Conservation (phyloP, 208 protist species). For the Spongospora subterranea region DNA sequence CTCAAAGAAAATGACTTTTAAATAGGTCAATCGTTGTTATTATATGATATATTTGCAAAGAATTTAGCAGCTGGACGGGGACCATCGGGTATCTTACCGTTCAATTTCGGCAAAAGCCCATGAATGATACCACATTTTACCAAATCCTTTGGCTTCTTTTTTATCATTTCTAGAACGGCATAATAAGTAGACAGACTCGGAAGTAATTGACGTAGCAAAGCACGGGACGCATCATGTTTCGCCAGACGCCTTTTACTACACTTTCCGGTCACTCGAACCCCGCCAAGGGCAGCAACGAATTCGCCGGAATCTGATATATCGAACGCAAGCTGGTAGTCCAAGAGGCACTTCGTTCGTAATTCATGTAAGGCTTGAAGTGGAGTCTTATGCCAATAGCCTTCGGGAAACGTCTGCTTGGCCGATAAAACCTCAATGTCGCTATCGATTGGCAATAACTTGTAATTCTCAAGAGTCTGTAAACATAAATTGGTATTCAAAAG, state of each 20-base stretch:
- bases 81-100: background rate
- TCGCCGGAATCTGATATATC: background rate
- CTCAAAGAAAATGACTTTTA: no score
- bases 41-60: no score
- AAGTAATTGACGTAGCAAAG: background rate
- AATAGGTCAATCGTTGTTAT: no score
- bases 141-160: background rate
- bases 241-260: background rate
- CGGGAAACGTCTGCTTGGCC: background rate
- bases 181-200: background rate
- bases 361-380: background rate
- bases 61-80: background rate
- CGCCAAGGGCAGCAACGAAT: background rate
- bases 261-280: background rate
- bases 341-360: background rate
- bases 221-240: background rate
- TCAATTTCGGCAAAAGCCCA: background rate
- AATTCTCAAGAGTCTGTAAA: background rate
- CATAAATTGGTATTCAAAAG: no score
- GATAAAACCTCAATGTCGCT: background rate
- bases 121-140: background rate
- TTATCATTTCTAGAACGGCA: background rate
- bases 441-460: background rate
- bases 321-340: background rate
- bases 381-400: background rate